Conservation (phyloP, 2,329 filamentous ascomycete species). For the Elsinoe fawcettii region DNA sequence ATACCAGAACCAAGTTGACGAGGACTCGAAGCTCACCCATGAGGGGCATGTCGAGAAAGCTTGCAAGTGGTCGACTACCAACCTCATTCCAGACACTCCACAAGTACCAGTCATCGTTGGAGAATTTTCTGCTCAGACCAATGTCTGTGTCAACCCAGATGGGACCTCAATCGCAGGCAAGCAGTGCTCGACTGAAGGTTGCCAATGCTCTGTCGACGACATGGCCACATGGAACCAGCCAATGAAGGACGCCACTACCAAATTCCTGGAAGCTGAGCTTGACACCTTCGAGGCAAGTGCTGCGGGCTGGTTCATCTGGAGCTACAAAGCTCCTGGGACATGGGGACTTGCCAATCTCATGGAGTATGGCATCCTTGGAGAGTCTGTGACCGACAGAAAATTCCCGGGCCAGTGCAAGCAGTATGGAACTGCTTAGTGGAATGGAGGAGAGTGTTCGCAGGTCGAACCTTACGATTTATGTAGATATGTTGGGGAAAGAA, state of each 20-base stretch:
- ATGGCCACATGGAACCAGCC: slow-evolving; percentile 31
- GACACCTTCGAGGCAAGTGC: slow-evolving; percentile 36
- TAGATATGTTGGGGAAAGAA: neutral
- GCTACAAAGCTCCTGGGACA: slow-evolving; percentile 34
- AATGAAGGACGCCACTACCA: slow-evolving; percentile 31
- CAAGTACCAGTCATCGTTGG: slow-evolving; percentile 36
- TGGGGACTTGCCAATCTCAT: slow-evolving; percentile 38
- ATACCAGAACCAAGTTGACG: slow-evolving; percentile 37
- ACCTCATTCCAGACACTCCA: slow-evolving; percentile 28
- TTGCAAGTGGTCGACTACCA: slow-evolving; percentile 30
- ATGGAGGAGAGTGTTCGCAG: neutral
- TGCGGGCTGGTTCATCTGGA: slow-evolving; percentile 39
- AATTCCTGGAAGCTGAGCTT: slow-evolving; percentile 39
- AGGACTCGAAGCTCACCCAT: slow-evolving; percentile 32
- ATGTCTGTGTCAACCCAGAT: slow-evolving; percentile 38
- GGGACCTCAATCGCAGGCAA: slow-evolving; percentile 30
- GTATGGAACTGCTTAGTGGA: neutral
- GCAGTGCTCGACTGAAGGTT: slow-evolving; percentile 29
- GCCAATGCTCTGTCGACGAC: slow-evolving; percentile 33
- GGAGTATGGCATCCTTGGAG: slow-evolving; percentile 34
- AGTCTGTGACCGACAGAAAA: slow-evolving; percentile 29
- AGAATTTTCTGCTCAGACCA: slow-evolving; percentile 39
- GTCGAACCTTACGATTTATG: slow-evolving; percentile 1
- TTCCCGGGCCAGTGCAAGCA: slow-evolving; percentile 23
- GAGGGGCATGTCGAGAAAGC: slow-evolving; percentile 35